Evolutionary conservation across 2,329 filamentous ascomycete species (phyloP).

Genomic region (Diaporthe amygdali): DNA sequence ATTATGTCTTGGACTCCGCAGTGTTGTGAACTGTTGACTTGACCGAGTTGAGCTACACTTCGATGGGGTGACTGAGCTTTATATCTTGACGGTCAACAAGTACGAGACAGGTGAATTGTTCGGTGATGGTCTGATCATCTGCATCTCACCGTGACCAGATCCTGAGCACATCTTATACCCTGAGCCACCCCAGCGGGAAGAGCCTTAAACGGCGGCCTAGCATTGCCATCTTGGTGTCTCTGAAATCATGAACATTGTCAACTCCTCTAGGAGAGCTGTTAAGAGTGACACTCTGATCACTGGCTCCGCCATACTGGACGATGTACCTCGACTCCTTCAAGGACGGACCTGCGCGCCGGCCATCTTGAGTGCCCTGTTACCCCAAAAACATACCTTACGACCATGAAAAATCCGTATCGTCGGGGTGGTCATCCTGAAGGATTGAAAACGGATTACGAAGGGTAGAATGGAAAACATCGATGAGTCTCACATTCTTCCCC

Average conservation of each 20-base stretch:
- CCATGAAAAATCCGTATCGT: neutral
- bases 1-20: neutral
- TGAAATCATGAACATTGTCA: neutral
- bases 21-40: neutral
- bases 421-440: slow-evolving; percentile 25
- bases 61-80: neutral
- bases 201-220: neutral
- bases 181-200: neutral
- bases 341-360: neutral
- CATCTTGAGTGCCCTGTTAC: neutral
- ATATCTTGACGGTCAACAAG: neutral
- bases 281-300: neutral
- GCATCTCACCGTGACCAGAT: neutral
- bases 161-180: slow-evolving; percentile 19
- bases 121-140: neutral
- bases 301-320: neutral
- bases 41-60: neutral
- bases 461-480: neutral
- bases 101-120: neutral
- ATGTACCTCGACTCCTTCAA: slow-evolving; percentile 9
- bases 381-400: neutral
- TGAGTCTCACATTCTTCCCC: neutral
- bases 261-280: neutral
- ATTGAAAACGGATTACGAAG: neutral
- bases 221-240: slow-evolving; percentile 11